Evolutionary conservation across 495 filamentous ascomycete genomes (phyloP).

Genomic region (Podospora pseudopauciseta): DNA sequence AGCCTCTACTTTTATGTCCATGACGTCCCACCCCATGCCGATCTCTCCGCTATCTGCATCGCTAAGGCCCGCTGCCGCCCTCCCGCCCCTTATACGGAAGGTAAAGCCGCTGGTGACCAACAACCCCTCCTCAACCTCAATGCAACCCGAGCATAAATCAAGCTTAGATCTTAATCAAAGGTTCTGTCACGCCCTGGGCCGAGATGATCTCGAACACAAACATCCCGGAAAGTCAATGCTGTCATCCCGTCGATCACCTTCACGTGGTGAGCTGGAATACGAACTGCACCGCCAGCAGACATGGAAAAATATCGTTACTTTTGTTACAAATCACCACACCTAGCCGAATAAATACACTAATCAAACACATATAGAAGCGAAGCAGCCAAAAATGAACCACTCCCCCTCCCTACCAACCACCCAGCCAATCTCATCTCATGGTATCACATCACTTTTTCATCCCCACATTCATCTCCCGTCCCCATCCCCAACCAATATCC

Average conservation of each 20-base stretch:
- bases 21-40: background rate
- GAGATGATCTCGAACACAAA: background rate
- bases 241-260: background rate
- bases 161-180: background rate
- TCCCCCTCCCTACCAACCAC: background rate
- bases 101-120: background rate
- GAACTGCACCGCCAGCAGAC: background rate
- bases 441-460: background rate
- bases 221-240: background rate
- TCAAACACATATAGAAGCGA: background rate
- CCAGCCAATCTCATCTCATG: background rate
- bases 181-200: background rate
- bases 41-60: background rate
- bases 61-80: background rate
- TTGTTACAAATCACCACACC: background rate
- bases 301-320: background rate
- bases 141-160: background rate
- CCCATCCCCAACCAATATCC: background rate
- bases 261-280: background rate
- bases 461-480: background rate
- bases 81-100: background rate
- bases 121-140: background rate
- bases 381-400: background rate
- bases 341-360: background rate
- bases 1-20: no score